These are phyloP conservation scores for Irpex sp. DNA, from an alignment of 1,284 basidiomycete genomes.

Conservation along the genomic window DNA sequence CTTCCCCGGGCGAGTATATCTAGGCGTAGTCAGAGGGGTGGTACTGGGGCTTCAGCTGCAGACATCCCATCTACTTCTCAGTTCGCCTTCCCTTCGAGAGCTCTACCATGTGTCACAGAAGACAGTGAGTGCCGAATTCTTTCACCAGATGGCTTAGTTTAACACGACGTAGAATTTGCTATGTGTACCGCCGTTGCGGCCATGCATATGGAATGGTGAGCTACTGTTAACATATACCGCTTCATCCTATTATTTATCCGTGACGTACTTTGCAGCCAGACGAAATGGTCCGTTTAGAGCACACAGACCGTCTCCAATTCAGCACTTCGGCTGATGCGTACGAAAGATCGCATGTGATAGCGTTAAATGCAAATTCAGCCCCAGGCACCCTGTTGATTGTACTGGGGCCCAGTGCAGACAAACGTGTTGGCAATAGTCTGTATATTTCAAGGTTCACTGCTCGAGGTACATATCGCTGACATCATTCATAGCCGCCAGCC, in stretches of 20 bases:
- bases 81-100: not conserved
- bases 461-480: not conserved
- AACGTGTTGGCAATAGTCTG: conserved; percentile 49
- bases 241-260: not conserved
- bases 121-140: conserved; percentile 17
- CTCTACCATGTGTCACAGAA: conserved; percentile 20
- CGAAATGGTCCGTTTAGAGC: conserved; percentile 5
- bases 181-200: conserved; percentile 20
- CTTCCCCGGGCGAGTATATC: not conserved
- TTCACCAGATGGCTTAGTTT: too few relatives aligned
- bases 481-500: conserved; percentile 10
- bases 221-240: not conserved
- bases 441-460: conserved; percentile 5
- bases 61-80: not conserved
- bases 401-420: conserved; percentile 32
- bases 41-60: not conserved
- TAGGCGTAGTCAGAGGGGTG: not conserved
- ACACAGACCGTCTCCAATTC: not conserved
- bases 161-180: conserved; percentile 18
- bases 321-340: not conserved
- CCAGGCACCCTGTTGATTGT: conserved; percentile 40
- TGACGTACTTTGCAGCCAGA: conserved; percentile 7
- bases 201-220: conserved; percentile 21
- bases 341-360: conserved; percentile 38
- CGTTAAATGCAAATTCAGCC: conserved; percentile 43